Percentiles rank a stretch among this genome's conserved stretches.
These are phyloP conservation scores for Phanerochaete sordida DNA, from an alignment of 768 basidiomycete genomes.

Conservation along the genomic window DNA sequence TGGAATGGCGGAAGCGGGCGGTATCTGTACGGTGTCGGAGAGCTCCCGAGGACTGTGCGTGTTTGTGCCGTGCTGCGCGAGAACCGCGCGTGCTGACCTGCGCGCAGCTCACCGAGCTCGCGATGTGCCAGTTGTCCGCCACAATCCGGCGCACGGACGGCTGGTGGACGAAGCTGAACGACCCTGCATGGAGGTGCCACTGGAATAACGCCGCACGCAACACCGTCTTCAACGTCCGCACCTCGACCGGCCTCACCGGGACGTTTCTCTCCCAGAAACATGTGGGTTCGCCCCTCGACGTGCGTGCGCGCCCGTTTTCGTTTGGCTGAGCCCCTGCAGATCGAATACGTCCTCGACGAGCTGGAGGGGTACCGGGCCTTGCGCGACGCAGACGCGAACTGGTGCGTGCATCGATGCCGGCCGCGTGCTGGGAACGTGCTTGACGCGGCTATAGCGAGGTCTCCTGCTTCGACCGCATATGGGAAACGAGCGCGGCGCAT, in stretches of 20 bases:
- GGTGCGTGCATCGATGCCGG: conserved; percentile 27
- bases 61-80: neutral
- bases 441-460: conserved; percentile 35
- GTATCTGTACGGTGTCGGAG: conserved; percentile 46
- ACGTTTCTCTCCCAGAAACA: conserved; percentile 37
- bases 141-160: conserved; percentile 34
- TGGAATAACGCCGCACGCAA: conserved; percentile 32
- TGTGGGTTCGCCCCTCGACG: conserved; percentile 24
- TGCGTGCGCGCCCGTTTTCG: neutral
- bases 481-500: conserved; percentile 34
- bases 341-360: conserved; percentile 48
- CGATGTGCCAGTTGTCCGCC: conserved; percentile 47
- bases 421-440: neutral
- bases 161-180: conserved; percentile 38
- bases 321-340: conserved; percentile 22
- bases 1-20: conserved; percentile 36
- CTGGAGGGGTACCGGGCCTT: conserved; percentile 41
- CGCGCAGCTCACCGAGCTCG: conserved; percentile 42
- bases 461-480: conserved; percentile 56
- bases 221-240: conserved; percentile 31
- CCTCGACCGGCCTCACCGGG: conserved; percentile 30
- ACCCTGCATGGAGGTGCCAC: conserved; percentile 22
- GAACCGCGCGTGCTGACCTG: neutral
- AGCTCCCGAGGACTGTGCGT: conserved; percentile 46
- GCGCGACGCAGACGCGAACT: conserved; percentile 33